Conservation (phyloP, 1,139 yeast species). For the Candida sp. region DNA sequence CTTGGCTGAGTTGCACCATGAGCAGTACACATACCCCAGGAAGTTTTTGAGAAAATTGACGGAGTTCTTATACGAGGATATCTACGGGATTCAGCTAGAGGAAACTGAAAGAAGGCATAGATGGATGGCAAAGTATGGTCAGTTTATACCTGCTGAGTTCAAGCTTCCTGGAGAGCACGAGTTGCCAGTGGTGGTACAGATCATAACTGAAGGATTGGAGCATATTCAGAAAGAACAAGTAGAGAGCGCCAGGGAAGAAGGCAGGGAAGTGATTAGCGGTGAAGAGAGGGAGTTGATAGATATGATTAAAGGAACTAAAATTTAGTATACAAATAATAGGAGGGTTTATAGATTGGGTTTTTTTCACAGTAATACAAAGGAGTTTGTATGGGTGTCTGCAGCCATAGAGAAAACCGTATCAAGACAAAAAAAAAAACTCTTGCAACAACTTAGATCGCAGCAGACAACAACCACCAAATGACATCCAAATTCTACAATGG, state of each 20-base stretch:
- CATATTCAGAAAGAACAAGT: slow-evolving; percentile 27
- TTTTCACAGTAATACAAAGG: too few species aligned
- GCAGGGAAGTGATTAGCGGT: slow-evolving; percentile 21
- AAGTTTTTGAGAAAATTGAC: slow-evolving; percentile 35
- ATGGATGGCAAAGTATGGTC: slow-evolving; percentile 47
- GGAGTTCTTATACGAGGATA: slow-evolving; percentile 37
- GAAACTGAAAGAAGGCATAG: slow-evolving; percentile 38
- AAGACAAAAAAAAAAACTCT: background rate
- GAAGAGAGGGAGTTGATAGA: slow-evolving; percentile 29
- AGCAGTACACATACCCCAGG: slow-evolving; percentile 44
- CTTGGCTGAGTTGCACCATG: slow-evolving; percentile 43
- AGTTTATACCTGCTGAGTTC: slow-evolving; percentile 47
- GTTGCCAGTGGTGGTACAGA: slow-evolving; percentile 45
- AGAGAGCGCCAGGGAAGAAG: slow-evolving; percentile 21
- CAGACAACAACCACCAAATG: slow-evolving; percentile 7
- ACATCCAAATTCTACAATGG: slow-evolving; percentile 6
- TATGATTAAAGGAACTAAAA: slow-evolving; percentile 18
- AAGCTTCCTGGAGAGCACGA: slow-evolving; percentile 42
- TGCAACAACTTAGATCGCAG: too few species aligned
- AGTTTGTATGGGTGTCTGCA: too few species aligned
- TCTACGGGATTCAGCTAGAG: slow-evolving; percentile 35
- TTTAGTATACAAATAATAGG: background rate
- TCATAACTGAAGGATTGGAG: slow-evolving; percentile 48
- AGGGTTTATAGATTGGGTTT: background rate
- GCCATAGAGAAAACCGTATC: background rate